Evolutionary conservation across 2,329 filamentous ascomycete species (phyloP).

Genomic region (Aspergillus thermomutatus): DNA sequence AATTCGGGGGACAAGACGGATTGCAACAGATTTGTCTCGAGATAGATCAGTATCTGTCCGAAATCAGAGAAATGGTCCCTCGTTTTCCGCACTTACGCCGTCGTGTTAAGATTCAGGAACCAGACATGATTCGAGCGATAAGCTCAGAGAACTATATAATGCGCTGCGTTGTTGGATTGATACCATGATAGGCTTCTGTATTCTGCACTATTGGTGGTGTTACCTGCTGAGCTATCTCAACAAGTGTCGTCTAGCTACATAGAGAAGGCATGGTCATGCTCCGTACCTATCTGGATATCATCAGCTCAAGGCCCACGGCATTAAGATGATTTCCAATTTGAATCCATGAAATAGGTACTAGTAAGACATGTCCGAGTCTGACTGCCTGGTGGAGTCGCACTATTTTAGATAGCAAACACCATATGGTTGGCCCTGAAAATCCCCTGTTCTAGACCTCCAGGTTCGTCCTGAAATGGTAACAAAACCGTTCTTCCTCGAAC

Average conservation of each 20-base stretch:
- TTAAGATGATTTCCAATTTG: not conserved
- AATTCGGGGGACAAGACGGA: not conserved
- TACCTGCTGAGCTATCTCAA: not conserved
- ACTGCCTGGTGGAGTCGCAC: not conserved
- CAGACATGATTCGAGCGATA: not conserved
- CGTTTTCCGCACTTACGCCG: not conserved
- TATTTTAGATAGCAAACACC: not conserved
- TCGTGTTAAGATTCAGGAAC: not conserved
- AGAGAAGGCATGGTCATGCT: too few species aligned
- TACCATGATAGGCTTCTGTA: not conserved
- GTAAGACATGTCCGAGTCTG: not conserved
- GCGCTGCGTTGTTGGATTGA: not conserved
- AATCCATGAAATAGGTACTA: not conserved
- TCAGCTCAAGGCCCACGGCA: not conserved
- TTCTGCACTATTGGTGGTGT: not conserved
- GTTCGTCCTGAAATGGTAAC: too few species aligned
- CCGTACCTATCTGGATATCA: too few species aligned
- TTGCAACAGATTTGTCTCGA: not conserved
- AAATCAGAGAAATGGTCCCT: not conserved
- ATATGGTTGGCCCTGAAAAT: not conserved
- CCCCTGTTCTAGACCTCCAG: not conserved
- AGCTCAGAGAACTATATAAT: not conserved
- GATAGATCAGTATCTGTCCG: not conserved
- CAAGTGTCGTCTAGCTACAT: not conserved
- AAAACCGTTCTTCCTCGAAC: too few species aligned